Percentiles rank a stretch among this genome's conserved stretches.
Conservation (phyloP, 208 protist species). For the Crithidia fasciculata region DNA sequence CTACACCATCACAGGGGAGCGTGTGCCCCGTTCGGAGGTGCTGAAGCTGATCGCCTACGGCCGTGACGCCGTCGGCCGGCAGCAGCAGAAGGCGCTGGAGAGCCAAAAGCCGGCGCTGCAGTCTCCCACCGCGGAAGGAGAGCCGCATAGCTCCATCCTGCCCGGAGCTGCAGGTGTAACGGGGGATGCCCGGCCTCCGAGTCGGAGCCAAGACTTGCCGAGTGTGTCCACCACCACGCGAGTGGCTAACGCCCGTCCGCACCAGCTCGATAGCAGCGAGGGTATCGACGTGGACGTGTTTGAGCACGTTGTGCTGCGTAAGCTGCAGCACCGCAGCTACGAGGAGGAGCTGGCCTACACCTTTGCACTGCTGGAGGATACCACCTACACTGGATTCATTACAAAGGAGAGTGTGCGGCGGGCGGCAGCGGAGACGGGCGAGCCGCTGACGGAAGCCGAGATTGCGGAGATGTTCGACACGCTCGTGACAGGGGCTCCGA, state of each 20-base stretch:
- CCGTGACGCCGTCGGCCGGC: constrained; percentile 39
- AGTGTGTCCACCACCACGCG: constrained; percentile 1
- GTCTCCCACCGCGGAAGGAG: constrained; percentile 4
- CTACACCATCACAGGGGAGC: constrained; percentile 81
- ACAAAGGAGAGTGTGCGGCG: constrained; percentile 78
- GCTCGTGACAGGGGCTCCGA: constrained; percentile 75
- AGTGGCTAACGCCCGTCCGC: constrained; percentile 18
- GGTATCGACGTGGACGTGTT: constrained; percentile 71
- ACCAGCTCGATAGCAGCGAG: constrained; percentile 47
- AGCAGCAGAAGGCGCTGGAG: constrained; percentile 32
- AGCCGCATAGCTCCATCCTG: neutral
- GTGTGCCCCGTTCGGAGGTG: constrained; percentile 56
- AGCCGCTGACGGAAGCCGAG: constrained; percentile 80
- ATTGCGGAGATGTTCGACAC: constrained; percentile 87
- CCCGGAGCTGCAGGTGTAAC: neutral
- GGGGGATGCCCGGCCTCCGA: constrained; percentile 1
- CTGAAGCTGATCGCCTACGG: constrained; percentile 53
- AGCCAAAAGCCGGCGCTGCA: constrained; percentile 10
- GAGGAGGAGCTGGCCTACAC: constrained; percentile 76
- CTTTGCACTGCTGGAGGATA: constrained; percentile 81
- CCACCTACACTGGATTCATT: constrained; percentile 79
- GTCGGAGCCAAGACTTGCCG: neutral
- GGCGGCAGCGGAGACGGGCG: constrained; percentile 58
- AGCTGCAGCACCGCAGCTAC: constrained; percentile 64
- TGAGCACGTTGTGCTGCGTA: constrained; percentile 73